These are phyloP conservation scores for Epichloe bromicola DNA, from an alignment of 2,329 filamentous ascomycete genomes.

Conservation along the genomic window DNA sequence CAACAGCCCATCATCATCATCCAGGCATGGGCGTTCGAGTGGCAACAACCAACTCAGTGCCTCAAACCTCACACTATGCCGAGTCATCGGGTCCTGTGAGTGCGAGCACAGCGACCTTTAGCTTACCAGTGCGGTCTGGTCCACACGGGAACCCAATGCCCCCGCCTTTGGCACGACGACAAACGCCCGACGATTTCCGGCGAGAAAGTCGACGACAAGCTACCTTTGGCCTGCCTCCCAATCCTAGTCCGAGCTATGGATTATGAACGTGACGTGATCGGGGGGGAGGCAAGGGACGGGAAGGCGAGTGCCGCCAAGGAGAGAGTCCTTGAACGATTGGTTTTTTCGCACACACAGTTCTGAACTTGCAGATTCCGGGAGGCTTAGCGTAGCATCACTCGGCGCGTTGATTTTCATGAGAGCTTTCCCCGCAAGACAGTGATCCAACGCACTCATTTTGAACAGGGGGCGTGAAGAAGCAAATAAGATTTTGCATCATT, in stretches of 20 bases:
- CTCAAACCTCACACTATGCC: constrained; percentile 28
- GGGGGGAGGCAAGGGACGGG: not conserved
- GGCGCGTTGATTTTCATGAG: constrained; percentile 19
- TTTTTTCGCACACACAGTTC: not conserved
- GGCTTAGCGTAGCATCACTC: constrained; percentile 20
- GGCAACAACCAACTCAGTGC: constrained; percentile 38
- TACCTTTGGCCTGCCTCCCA: constrained; percentile 35
- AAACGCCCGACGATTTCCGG: constrained; percentile 39
- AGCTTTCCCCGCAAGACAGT: constrained; percentile 3
- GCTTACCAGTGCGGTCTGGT: constrained; percentile 50
- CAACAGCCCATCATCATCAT: constrained; percentile 39
- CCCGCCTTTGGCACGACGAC: constrained; percentile 46
- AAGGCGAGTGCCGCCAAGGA: not conserved
- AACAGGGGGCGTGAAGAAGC: not conserved
- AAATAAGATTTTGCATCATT: not conserved
- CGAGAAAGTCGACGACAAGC: constrained; percentile 40
- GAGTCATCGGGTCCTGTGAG: constrained; percentile 28
- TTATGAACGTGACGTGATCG: constrained; percentile 10
- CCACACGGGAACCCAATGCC: constrained; percentile 46
- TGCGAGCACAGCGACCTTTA: constrained; percentile 39
- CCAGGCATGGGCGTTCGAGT: constrained; percentile 41
- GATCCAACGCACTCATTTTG: not conserved
- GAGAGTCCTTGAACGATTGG: not conserved
- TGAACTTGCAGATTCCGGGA: constrained; percentile 9
- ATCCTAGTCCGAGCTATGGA: constrained; percentile 25